Base-by-base conservation (phyloP, 257 asterid genomes). In the Jacaranda mimosifolia region DNA sequence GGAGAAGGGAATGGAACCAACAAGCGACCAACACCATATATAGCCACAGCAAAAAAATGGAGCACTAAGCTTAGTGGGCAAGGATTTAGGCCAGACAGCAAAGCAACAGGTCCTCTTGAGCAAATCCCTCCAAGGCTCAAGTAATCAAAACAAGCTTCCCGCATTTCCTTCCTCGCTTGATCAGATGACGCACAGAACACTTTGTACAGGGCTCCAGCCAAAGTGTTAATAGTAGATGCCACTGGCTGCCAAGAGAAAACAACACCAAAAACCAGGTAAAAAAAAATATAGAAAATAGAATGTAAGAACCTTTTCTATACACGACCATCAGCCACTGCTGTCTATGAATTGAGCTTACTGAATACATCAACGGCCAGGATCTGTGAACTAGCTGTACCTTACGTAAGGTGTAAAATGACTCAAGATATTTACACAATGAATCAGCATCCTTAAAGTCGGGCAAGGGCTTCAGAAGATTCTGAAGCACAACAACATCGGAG, bases 81-180 rank as follows among this genome's bases (percentile, higher is more conserved):
- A 17, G 86, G 89, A 64, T 86, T 84, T 15, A 86, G 72, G 73
- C 90, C 90, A 32, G 88, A 80, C 39, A 88, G 88, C 68, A 88
- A 79, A 43, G 90, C 84, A 42, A 86, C 32, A 0, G 92, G 92
- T 69, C 92, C 92, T 18, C 65, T 78, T 4, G 92, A 84, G 52
- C 85, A 88, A 66, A 74, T 79, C 32, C 92, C 92, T 38, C 88
- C 90, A 17, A 86, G 86, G 80, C 88, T 82, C 83, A 88, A 81
- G 73, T 88, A 88, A 72, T 86, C 90, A 10, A 88, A 88, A 65
- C 89, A 79, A 3, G 90, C 92, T 26, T 86, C 75, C 4, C 88
- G 86, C 92, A 88, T 84, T 80, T 88, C 92, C 42, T 74, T 74
- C 77, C 89, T 86, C 18, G 88, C 90, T 82, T 78, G 86, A 76